Base-by-base conservation (phyloP, 495 filamentous ascomycete species). In the Aspergillus taichungensis region DNA sequence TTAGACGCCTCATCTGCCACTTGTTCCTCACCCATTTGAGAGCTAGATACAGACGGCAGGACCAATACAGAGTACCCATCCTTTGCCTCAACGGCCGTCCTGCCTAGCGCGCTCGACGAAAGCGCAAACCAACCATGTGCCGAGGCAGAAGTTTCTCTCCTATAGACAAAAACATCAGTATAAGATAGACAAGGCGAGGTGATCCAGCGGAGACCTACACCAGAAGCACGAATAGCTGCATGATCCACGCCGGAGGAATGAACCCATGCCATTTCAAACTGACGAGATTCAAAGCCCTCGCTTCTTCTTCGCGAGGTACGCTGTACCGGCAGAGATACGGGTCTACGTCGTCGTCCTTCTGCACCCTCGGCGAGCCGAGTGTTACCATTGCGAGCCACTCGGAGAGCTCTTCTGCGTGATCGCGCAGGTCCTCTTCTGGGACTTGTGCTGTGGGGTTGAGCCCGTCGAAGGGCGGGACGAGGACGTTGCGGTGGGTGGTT, bases 331-430 rank as follows among this genome's bases (percentile, higher is more conserved):
- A 81, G 9, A 98, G 69, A 54, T 84, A 91, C 0, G 88, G 71
- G 59, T 97, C 87, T 37, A 95, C 76, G 11, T 68, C 63, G 59
- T 95, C 88, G n/a, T 66, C 62, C 9, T 61, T 64, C 11, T 64
- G 61, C 6, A 96, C 60, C 27, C 89, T 78, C n/a, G 85, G 82
- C 14, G 88, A 94, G 10, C 73, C 60, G 3, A 91, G 74, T 9
- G 77, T 72, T 8, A 85, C 67, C 42, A 98, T 69, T 18, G 83
- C 82, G 2, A 96, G 65, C 87, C 89, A 98, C 63, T 98, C 92
- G 27, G 87, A 80, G 8, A 87, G 54, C 10, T 83, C 78, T 2
- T 75, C 72, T 28, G 78, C 76, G 51, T 75, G 76, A 11, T 82
- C 74, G 48, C 81, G 73, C 6, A 86, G 60, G 5, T 78, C 74